Base-by-base conservation (phyloP, 345 rosid species). In the Citrus cavaleriei region DNA sequence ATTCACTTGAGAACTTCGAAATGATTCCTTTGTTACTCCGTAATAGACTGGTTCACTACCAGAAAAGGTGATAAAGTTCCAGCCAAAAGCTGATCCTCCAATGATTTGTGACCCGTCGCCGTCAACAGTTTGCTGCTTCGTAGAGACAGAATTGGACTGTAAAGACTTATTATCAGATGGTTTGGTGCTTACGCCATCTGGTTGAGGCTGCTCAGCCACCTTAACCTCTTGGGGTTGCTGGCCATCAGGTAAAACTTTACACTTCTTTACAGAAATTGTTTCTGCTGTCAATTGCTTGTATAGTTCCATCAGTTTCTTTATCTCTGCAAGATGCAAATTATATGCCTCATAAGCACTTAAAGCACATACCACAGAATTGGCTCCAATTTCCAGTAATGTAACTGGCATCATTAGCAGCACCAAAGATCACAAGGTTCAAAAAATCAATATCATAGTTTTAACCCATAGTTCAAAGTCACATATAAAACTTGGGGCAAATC, bases 51-150 rank as follows among this genome's bases (percentile, higher is more conserved):
- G 87, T 65, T 81, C 79, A 8, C 72, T 70, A 60, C 95, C 86
- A 3, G 88, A 58, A 81, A 66, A 85, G 61, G 97, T 95, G 16
- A 92, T 60, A 76, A 92, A 94, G 73, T 96, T 93, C 99, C 99
- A 96, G 61, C 97, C 99, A 77, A 93, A 92, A 35, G 93, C 93
- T 0, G 97, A 94, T 18, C 97, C 94, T 25, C 98, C 99, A n/a
- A 90, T 87, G 54, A 90, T 83, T n/a, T 76, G 64, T 4, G 86
- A 70, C 34, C 80, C 81, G 2, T 77, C 79, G 38, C 73, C 59
- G 64, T 80, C 81, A n/a, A 77, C 84, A 63, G 88, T 57, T 72
- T 66, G 85, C 58, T 14, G 90, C 79, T 81, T 81, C 42, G 72
- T 85, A 5, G 80, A 25, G 40, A 64, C 67, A 57, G 24, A 10